phyloP scores from a whole-genome alignment of 1,284 basidiomycete genomes.

The Apiotrichum porosum region DNA sequence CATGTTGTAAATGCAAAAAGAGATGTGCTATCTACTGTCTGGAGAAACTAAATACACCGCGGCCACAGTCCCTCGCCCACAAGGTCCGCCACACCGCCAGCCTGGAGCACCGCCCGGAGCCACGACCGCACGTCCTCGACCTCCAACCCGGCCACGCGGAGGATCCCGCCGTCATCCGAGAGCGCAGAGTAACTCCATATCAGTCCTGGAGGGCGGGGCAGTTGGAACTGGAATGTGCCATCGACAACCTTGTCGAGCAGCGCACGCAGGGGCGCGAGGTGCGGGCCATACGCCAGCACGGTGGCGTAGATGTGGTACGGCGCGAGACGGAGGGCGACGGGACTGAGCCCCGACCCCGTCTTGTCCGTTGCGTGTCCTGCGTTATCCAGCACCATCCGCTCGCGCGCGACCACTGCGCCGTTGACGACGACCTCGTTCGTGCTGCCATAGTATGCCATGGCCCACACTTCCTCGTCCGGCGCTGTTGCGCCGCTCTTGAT shows the following conservation, averaged over 20 bases:
- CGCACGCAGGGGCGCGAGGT: constrained; percentile 22
- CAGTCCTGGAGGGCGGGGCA: constrained; percentile 26
- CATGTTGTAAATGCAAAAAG: too few species aligned
- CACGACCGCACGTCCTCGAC: constrained; percentile 43
- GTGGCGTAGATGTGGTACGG: constrained; percentile 49
- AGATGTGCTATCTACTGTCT: too few species aligned
- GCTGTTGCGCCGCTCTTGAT: too few species aligned
- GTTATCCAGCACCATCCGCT: constrained; percentile 18
- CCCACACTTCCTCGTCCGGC: constrained; percentile 76
- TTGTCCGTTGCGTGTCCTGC: background rate
- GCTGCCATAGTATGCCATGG: constrained; percentile 76
- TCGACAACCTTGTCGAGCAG: constrained; percentile 25
- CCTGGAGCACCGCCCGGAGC: constrained; percentile 32
- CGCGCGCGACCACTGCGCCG: constrained; percentile 33
- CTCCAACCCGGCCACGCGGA: constrained; percentile 42
- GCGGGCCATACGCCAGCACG: constrained; percentile 41
- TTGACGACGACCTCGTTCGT: constrained; percentile 69
- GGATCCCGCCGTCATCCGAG: constrained; percentile 33
- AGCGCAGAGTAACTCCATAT: constrained; percentile 43
- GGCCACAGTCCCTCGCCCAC: constrained; percentile 47
- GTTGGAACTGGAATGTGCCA: constrained; percentile 35
- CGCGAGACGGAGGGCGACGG: constrained; percentile 24
- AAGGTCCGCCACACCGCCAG: constrained; percentile 34
- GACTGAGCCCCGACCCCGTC: background rate
- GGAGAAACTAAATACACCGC: constrained; percentile 19